Percentiles rank a stretch among this genome's conserved stretches.
Evolutionary conservation across 2,329 filamentous ascomycete species (phyloP).

Genomic region (Myotisia sp.): DNA sequence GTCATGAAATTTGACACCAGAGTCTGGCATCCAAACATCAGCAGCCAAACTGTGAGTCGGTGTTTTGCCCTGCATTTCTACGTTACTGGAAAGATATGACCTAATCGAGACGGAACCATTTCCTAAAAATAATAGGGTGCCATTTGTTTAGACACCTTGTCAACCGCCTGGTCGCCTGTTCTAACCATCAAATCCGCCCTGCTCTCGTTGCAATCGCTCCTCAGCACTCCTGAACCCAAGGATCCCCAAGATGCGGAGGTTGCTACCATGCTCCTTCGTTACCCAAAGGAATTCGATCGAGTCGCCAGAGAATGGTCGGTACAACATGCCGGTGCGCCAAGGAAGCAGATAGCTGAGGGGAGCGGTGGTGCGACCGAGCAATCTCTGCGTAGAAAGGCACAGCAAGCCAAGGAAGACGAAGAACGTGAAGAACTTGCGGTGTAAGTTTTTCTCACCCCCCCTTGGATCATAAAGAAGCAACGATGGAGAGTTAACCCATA

Average conservation of each 20-base stretch:
- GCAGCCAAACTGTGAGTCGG: constrained; percentile 66
- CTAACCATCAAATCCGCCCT: constrained; percentile 92
- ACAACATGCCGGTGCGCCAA: constrained; percentile 62
- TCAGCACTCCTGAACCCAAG: constrained; percentile 85
- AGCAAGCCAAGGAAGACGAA: constrained; percentile 41
- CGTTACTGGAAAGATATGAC: not conserved
- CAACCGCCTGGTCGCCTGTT: constrained; percentile 83
- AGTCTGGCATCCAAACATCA: constrained; percentile 96
- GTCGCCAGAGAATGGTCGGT: constrained; percentile 87
- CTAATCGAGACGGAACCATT: not conserved
- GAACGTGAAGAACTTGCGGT: constrained; percentile 42
- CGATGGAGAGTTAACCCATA: not conserved
- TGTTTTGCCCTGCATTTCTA: not conserved
- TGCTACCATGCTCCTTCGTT: constrained; percentile 70
- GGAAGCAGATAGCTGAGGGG: constrained; percentile 38
- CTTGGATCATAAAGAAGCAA: not conserved
- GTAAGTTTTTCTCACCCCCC: constrained; percentile 25
- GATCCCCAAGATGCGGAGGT: constrained; percentile 96
- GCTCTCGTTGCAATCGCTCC: constrained; percentile 80
- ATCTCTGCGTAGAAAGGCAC: constrained; percentile 40
- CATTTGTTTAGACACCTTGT: constrained; percentile 89
- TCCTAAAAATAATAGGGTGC: constrained; percentile 50
- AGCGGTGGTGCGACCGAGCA: constrained; percentile 40
- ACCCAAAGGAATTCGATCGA: constrained; percentile 63
- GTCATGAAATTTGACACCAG: constrained; percentile 83